Evolutionary conservation across 495 filamentous ascomycete species (phyloP), one percentile per base, ranked within the genome.

Genomic region (Aspergillus taichungensis): DNA sequence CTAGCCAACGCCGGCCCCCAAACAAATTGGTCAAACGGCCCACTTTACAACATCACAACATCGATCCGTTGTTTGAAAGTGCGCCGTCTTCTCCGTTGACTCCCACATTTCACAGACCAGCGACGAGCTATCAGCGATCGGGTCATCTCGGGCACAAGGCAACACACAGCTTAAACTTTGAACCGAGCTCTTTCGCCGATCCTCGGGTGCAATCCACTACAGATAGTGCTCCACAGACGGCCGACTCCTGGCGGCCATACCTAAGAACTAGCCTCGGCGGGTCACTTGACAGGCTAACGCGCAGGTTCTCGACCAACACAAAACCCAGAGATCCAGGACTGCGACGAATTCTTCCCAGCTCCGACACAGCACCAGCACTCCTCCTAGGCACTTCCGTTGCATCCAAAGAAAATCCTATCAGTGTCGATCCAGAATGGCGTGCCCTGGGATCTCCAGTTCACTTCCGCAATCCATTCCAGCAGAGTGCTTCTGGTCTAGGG

Each of bases 21-120:
- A 96, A 95, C 64, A 96, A 94, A 65, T 69, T 96, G 18, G 82
- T 96, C 29, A 97, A 96, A 67, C 81, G 91, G 44, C 72, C 80
- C 36, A 72, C 80, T 9, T 85, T 89, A 36, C 72, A 80, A 30
- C 72, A 74, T 46, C 68, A 61, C 58, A 59, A 64, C 67, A 47
- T 56, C 43, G 45, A 67, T 54, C 51, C 59, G 43, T 40, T 60
- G 35, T 49, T 55, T 43, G 33, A 55, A 37, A 51, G 53, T 34
- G 54, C 59, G 8, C 44, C 56, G 8, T 49, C 60, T 37, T 77
- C 78, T 36, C 69, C 79, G 12, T 72, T 78, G 49, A 58, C 79
- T 42, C 64, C 78, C 10, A 76, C 74, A 5, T 67, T 89, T 39
- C 77, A 85, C 44, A 73, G 88, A 56, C 88, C 88, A 13, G 88